Evolutionary conservation across 139 green algal genomes (phyloP).

Genomic region (Gonium pectorale): DNA sequence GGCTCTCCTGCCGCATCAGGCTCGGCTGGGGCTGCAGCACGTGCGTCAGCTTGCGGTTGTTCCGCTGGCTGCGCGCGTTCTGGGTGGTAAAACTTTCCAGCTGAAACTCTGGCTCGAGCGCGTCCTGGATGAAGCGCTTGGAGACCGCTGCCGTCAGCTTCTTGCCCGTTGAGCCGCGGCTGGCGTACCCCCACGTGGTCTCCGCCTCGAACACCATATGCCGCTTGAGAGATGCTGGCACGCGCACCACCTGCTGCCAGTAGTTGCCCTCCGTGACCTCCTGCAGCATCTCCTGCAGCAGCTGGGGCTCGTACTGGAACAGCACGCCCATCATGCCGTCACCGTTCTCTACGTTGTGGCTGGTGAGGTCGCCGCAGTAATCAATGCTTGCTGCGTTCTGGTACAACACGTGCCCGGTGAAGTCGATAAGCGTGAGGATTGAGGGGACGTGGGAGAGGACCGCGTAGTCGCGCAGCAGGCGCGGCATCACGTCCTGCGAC

Average conservation of each 20-base stretch:
- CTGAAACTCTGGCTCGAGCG: constrained; percentile 46
- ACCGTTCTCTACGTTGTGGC: constrained; percentile 52
- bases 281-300: constrained; percentile 58
- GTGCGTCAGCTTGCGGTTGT: neutral
- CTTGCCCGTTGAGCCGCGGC: neutral
- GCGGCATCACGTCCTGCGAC: constrained; percentile 56
- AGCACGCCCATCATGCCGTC: constrained; percentile 46
- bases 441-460: constrained; percentile 61
- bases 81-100: constrained; percentile 49
- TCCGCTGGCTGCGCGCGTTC: constrained; percentile 40
- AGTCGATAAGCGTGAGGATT: constrained; percentile 69
- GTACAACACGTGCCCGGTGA: constrained; percentile 59
- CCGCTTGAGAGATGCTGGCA: constrained; percentile 48
- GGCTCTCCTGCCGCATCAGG: constrained; percentile 21
- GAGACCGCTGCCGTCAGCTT: constrained; percentile 36
- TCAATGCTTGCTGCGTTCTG: constrained; percentile 63
- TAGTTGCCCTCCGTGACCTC: constrained; percentile 57
- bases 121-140: constrained; percentile 47
- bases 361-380: constrained; percentile 64
- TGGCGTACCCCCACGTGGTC: constrained; percentile 26
- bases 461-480: constrained; percentile 63
- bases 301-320: constrained; percentile 44
- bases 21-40: constrained; percentile 19
- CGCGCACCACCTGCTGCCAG: constrained; percentile 61
- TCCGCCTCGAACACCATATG: constrained; percentile 46